phyloP scores from a whole-genome alignment of 2,329 filamentous ascomycete genomes.

The Calonectria honghensis region DNA sequence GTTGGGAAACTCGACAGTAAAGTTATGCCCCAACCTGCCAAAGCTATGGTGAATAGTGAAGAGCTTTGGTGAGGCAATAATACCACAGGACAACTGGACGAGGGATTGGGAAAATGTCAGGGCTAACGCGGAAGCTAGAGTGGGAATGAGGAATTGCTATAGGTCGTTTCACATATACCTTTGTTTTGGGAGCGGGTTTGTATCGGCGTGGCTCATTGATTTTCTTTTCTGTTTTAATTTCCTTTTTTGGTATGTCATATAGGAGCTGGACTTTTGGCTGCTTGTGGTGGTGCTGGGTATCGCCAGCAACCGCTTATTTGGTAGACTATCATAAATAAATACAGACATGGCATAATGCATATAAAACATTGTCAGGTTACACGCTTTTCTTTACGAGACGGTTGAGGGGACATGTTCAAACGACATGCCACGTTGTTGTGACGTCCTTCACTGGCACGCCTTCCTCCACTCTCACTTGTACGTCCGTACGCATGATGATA shows the following conservation, averaged over 20 bases:
- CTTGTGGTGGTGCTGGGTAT: conserved; percentile 15
- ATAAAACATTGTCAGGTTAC: neutral
- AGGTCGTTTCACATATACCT: neutral
- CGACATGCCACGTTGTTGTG: conserved; percentile 47
- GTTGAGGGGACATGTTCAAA: conserved; percentile 35
- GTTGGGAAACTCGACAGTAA: neutral
- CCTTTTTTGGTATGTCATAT: conserved; percentile 5
- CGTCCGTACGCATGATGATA: conserved; percentile 50
- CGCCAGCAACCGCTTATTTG: neutral
- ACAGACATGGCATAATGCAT: conserved; percentile 24
- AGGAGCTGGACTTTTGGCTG: neutral
- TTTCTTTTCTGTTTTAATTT: neutral
- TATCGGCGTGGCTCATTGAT: neutral
- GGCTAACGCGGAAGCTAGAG: neutral
- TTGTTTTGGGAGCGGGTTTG: neutral
- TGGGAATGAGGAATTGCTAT: conserved; percentile 24
- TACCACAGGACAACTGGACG: neutral
- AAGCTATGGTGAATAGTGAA: conserved; percentile 36
- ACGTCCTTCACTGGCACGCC: conserved; percentile 41
- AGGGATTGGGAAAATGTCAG: neutral
- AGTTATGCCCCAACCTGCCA: neutral
- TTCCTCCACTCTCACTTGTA: conserved; percentile 48
- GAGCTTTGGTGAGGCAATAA: conserved; percentile 35
- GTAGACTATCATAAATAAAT: conserved; percentile 31
- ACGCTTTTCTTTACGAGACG: neutral